Evolutionary conservation across 768 basidiomycete genomes (phyloP).

Genomic region (Steccherinum ochraceum): DNA sequence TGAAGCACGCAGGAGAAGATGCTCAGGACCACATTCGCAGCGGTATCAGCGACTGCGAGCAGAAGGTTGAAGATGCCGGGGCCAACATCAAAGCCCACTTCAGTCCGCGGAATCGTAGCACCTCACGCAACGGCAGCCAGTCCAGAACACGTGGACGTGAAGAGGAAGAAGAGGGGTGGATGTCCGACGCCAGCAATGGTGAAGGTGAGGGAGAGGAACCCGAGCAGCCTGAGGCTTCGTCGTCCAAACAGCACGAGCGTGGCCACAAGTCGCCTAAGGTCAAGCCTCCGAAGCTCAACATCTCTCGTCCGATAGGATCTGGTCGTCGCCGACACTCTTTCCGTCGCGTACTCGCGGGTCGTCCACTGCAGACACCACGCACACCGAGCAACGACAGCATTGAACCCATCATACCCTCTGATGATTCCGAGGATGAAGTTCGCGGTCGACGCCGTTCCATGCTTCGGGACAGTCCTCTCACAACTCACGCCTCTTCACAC

Average conservation of each 20-base stretch:
- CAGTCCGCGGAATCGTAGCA: constrained; percentile 3
- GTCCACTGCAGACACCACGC: constrained; percentile 1
- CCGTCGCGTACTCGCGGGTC: constrained; percentile 12
- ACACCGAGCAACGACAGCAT: neutral
- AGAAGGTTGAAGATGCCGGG: constrained; percentile 13
- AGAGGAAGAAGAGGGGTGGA: constrained; percentile 60
- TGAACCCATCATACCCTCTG: neutral
- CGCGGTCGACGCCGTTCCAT: constrained; percentile 14
- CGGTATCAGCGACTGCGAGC: constrained; percentile 3
- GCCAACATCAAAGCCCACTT: no score
- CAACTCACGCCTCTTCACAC: neutral
- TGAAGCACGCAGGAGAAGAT: constrained; percentile 10
- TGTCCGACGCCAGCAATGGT: constrained; percentile 43
- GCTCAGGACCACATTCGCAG: constrained; percentile 14
- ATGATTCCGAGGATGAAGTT: constrained; percentile 10
- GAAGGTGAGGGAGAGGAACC: constrained; percentile 16
- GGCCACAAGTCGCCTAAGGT: constrained; percentile 15
- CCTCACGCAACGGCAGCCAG: no score
- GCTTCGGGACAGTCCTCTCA: neutral
- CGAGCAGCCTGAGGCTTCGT: constrained; percentile 8
- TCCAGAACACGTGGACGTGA: constrained; percentile 15
- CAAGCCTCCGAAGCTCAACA: constrained; percentile 13
- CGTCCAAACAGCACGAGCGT: no score
- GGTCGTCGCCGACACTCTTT: constrained; percentile 11
- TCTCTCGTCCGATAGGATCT: constrained; percentile 7